A percentile compares a stretch with the other conserved stretches of the same genome.
phyloP scores from a whole-genome alignment of 768 basidiomycete species.

The Piloderma croceum region DNA sequence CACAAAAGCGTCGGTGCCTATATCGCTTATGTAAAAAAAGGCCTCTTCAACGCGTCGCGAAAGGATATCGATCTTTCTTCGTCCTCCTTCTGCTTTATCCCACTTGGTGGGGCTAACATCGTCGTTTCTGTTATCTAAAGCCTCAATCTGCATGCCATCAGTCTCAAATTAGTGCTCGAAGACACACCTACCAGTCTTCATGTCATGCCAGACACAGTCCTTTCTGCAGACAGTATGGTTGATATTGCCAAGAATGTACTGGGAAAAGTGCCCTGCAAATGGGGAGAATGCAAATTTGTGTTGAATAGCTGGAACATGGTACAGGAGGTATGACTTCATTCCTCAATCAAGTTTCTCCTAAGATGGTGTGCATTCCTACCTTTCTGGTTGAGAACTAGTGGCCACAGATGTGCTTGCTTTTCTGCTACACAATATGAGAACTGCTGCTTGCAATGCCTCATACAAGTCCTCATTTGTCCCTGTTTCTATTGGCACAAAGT shows the following conservation, averaged over 20 bases:
- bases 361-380: slow-evolving; percentile 2
- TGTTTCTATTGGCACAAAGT: too few species aligned
- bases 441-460: slow-evolving; percentile 13
- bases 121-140: too few species aligned
- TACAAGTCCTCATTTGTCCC: too few species aligned
- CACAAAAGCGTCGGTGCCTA: too few species aligned
- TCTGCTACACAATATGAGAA: slow-evolving; percentile 17
- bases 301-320: slow-evolving; percentile 26
- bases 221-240: slow-evolving; percentile 16
- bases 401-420: slow-evolving; percentile 18
- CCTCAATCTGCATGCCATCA: too few species aligned
- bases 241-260: slow-evolving; percentile 23
- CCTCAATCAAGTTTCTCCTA: too few species aligned
- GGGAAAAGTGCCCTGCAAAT: slow-evolving; percentile 22
- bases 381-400: slow-evolving; percentile 4
- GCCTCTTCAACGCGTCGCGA: slow-evolving; percentile 9
- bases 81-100: neutral
- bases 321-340: slow-evolving; percentile 22
- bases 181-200: too few species aligned
- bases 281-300: slow-evolving; percentile 21
- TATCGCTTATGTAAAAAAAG: slow-evolving; percentile 2
- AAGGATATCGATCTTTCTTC: neutral
- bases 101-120: too few species aligned
- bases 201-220: too few species aligned
- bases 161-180: too few species aligned